These are phyloP conservation scores for Aspergillus japonicus DNA, from an alignment of 2,329 filamentous ascomycete species.

Conservation along the genomic window DNA sequence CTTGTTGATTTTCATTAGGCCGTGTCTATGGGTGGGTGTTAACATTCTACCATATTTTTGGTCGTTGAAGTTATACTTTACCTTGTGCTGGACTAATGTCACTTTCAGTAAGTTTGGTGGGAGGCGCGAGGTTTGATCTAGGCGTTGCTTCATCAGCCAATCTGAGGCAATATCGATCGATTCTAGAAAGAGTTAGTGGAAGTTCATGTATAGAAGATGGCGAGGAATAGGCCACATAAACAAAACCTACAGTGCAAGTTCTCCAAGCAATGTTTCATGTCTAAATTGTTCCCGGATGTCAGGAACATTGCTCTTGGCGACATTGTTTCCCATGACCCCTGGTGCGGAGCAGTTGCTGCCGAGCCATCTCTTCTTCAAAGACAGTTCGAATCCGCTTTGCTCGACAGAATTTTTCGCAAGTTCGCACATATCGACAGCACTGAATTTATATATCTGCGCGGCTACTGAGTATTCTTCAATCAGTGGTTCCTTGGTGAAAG, in stretches of 20 bases:
- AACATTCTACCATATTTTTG: neutral
- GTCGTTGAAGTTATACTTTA: neutral
- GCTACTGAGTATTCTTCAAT: slow-evolving; percentile 98
- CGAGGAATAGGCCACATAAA: neutral
- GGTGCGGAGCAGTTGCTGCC: slow-evolving; percentile 74
- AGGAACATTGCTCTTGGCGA: slow-evolving; percentile 95
- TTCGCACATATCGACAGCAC: slow-evolving; percentile 97
- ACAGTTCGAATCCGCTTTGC: slow-evolving; percentile 89
- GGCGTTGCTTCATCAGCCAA: slow-evolving; percentile 30
- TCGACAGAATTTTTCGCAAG: slow-evolving; percentile 92
- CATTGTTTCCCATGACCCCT: slow-evolving; percentile 81
- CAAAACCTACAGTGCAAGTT: slow-evolving; percentile 71
- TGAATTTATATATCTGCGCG: slow-evolving; percentile 97
- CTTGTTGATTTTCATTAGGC: neutral
- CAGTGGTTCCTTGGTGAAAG: slow-evolving; percentile 95
- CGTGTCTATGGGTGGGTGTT: neutral
- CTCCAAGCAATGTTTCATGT: slow-evolving; percentile 79
- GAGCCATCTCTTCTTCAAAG: slow-evolving; percentile 88
- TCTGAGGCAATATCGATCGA: slow-evolving; percentile 17
- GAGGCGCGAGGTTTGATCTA: neutral
- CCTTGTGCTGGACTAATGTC: neutral
- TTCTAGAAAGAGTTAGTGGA: neutral
- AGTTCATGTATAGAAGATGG: neutral
- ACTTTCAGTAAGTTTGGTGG: neutral
- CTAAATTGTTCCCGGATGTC: slow-evolving; percentile 88